Evolutionary conservation across 495 filamentous ascomycete genomes (phyloP).

Genomic region (Copromyces sp.): DNA sequence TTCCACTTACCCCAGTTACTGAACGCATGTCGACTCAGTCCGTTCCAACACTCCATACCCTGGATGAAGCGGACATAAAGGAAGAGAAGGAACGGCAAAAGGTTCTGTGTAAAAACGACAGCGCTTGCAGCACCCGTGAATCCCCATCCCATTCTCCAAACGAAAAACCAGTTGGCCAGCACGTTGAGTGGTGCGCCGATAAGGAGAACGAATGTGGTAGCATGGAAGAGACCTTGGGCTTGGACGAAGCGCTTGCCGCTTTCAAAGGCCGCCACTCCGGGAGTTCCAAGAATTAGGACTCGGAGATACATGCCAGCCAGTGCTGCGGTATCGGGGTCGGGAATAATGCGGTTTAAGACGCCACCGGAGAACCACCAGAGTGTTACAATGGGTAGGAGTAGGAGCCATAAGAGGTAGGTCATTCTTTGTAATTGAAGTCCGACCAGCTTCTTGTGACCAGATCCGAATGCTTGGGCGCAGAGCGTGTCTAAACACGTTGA

Average conservation of each 20-base stretch:
- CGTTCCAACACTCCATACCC: slow-evolving; percentile 80
- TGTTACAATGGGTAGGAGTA: slow-evolving; percentile 52
- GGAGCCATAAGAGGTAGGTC: slow-evolving; percentile 51
- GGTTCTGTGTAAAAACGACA: slow-evolving; percentile 68
- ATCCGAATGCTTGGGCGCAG: slow-evolving; percentile 66
- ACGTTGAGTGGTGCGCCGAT: slow-evolving; percentile 58
- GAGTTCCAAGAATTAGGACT: slow-evolving; percentile 52
- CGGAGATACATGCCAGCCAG: slow-evolving; percentile 59
- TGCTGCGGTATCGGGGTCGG: slow-evolving; percentile 48
- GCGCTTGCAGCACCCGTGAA: slow-evolving; percentile 80
- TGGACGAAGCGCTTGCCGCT: slow-evolving; percentile 62
- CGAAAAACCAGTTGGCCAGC: slow-evolving; percentile 57
- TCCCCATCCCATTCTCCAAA: slow-evolving; percentile 63
- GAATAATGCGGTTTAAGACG: slow-evolving; percentile 49
- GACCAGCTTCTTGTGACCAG: slow-evolving; percentile 55
- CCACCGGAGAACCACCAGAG: slow-evolving; percentile 48
- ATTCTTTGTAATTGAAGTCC: slow-evolving; percentile 64
- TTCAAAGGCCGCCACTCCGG: slow-evolving; percentile 61
- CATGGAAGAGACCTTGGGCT: slow-evolving; percentile 60
- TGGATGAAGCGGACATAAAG: slow-evolving; percentile 65
- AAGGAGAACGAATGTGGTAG: slow-evolving; percentile 55
- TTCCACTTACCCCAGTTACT: slow-evolving; percentile 57
- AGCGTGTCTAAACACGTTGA: slow-evolving; percentile 63
- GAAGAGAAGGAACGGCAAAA: slow-evolving; percentile 68
- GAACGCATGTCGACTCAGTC: slow-evolving; percentile 58